Evolutionary conservation across 495 filamentous ascomycete species (phyloP).

Genomic region (Pseudevernia furfuracea): DNA sequence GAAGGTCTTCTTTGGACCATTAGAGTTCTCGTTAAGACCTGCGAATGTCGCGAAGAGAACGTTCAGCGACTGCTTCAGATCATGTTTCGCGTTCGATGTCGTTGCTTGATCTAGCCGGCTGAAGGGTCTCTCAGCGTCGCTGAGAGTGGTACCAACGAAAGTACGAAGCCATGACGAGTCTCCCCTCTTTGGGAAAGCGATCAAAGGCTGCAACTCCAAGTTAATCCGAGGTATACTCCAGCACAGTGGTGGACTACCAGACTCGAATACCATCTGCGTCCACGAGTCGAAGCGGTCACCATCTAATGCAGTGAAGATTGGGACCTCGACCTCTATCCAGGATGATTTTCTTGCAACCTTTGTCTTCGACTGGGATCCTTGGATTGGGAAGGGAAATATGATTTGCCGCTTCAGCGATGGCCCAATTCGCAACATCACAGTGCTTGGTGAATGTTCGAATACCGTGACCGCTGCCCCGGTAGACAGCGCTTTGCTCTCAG

Average conservation of each 20-base stretch:
- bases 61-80: slow-evolving; percentile 44
- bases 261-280: slow-evolving; percentile 29
- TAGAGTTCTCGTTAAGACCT: slow-evolving; percentile 31
- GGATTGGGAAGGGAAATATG: slow-evolving; percentile 38
- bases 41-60: slow-evolving; percentile 39
- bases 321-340: slow-evolving; percentile 41
- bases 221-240: slow-evolving; percentile 38
- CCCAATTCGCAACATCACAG: slow-evolving; percentile 23
- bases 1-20: slow-evolving; percentile 4
- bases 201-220: slow-evolving; percentile 37
- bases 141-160: slow-evolving; percentile 29
- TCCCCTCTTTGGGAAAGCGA: slow-evolving; percentile 29
- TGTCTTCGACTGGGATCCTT: slow-evolving; percentile 29
- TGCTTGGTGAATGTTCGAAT: slow-evolving; percentile 26
- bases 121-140: slow-evolving; percentile 34
- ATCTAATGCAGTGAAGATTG: slow-evolving; percentile 26
- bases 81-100: slow-evolving; percentile 29
- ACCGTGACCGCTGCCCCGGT: slow-evolving; percentile 25
- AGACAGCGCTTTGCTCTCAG: slow-evolving; percentile 1
- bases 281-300: slow-evolving; percentile 26
- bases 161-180: slow-evolving; percentile 33
- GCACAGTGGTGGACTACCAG: slow-evolving; percentile 19
- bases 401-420: slow-evolving; percentile 27
- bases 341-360: slow-evolving; percentile 40
- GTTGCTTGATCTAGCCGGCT: slow-evolving; percentile 22